Evolutionary conservation across 345 rosid genomes (phyloP), one percentile per base, ranked within the genome.

Genomic region (thale cress (Arabidopsis thaliana)): DNA sequence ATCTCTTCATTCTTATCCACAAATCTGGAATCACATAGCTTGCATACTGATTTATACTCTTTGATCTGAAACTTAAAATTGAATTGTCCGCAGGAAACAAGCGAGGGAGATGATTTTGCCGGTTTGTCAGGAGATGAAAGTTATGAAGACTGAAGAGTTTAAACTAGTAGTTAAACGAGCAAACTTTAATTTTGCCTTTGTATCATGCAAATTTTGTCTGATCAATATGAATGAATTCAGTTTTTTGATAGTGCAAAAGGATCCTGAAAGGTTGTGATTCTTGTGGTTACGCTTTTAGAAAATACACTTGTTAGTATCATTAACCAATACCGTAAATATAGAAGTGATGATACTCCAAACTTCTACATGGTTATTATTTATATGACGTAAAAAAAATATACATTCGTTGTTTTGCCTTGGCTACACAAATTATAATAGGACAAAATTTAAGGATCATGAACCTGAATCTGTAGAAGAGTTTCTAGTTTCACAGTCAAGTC

Each of bases 61-160:
- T 38, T 46, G 10, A 11, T 20, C 59, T 55, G 6, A 46, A 23
- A 63, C 56, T 73, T 45, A n/a, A 6, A 45, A 41, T 22, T 36
- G 14, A 4, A 53, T 44, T 51, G 38, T 76, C 53, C 42, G 69
- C 87, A 90, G 98, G 96, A 83, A 51, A 52, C 80, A 33, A 62
- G 48, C 12, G 77, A 52, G 36, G 67, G 77, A 20, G 88, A 86
- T 81, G 95, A 82, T 60, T 52, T 81, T 13, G 87, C 83, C 13
- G 71, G 32, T 66, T 48, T 87, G 69, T 84, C 87, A 7, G 93
- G 83, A 40, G 89, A 80, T 68, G 85, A 88, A 51, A 85, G 89
- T 59, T 48, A 72, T 11, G 77, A 78, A 72, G 77, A 78, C 50
- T 78, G 37, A 77, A 10, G 33, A 71, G 60, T 7, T 28, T 73